Percentiles rank a stretch among this genome's conserved stretches.
phyloP scores from a whole-genome alignment of 2,329 filamentous ascomycete genomes.

The Venturia carpophila region DNA sequence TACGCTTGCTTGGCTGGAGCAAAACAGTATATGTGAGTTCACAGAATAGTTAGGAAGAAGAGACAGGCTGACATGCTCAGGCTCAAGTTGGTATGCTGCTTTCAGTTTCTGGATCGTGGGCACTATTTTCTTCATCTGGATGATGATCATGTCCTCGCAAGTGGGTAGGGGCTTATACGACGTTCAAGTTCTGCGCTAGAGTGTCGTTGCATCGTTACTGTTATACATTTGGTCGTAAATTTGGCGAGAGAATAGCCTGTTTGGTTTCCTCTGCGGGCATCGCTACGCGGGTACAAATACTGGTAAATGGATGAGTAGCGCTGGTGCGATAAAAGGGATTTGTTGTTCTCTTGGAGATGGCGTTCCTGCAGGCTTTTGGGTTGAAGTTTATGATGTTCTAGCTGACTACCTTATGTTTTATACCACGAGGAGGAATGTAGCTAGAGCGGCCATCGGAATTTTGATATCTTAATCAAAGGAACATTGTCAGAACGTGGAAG shows the following conservation, averaged over 20 bases:
- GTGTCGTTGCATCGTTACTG: neutral
- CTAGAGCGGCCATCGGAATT: neutral
- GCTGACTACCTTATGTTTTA: neutral
- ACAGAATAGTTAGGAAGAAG: neutral
- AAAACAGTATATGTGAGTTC: constrained; percentile 52
- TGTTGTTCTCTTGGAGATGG: neutral
- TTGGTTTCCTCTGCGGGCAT: neutral
- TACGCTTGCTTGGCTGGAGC: constrained; percentile 55
- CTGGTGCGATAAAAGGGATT: neutral
- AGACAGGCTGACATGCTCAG: constrained; percentile 29
- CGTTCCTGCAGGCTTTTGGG: neutral
- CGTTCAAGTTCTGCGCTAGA: constrained; percentile 20
- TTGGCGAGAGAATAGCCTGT: neutral
- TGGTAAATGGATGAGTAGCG: neutral
- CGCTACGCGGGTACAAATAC: neutral
- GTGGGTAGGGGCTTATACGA: constrained; percentile 42
- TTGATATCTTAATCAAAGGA: neutral
- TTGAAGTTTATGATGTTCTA: neutral
- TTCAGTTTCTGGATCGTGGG: constrained; percentile 59
- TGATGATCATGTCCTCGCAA: constrained; percentile 55
- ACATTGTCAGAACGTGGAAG: neutral
- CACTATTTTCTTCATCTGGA: constrained; percentile 56
- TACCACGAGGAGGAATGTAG: neutral
- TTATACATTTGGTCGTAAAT: neutral
- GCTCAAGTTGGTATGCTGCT: constrained; percentile 54